Percentiles rank a stretch among this genome's conserved stretches.
These are phyloP conservation scores for Fusarium sp. DNA, from an alignment of 2,329 filamentous ascomycete genomes.

Conservation along the genomic window DNA sequence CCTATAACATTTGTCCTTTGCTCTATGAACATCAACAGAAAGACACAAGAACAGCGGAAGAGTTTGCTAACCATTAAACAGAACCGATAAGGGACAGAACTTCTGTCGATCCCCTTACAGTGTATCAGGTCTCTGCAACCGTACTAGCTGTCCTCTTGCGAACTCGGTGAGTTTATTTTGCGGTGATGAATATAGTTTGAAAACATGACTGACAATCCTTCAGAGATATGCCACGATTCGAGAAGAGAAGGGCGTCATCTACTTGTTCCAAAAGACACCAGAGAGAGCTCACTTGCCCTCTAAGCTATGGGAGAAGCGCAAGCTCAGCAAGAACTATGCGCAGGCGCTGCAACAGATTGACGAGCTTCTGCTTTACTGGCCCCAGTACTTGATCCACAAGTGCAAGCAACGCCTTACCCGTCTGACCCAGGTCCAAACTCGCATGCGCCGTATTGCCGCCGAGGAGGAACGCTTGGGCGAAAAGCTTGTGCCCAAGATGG, in stretches of 20 bases:
- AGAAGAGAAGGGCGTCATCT: constrained; percentile 84
- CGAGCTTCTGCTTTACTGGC: constrained; percentile 89
- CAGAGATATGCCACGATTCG: constrained; percentile 89
- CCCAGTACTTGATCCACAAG: constrained; percentile 92
- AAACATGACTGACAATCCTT: not conserved
- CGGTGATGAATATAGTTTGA: not conserved
- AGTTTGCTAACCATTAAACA: constrained; percentile 55
- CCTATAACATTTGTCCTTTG: not conserved
- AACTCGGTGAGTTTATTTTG: constrained; percentile 67
- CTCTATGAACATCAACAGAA: not conserved
- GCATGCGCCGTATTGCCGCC: constrained; percentile 82
- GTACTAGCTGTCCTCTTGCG: constrained; percentile 90
- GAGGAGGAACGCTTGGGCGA: constrained; percentile 93
- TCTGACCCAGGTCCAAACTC: constrained; percentile 90
- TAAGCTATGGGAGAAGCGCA: constrained; percentile 95
- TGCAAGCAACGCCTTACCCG: constrained; percentile 96
- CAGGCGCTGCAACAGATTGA: constrained; percentile 91
- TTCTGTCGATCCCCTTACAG: constrained; percentile 90
- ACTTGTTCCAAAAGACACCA: constrained; percentile 96
- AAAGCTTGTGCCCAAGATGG: constrained; percentile 86
- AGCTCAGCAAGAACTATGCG: constrained; percentile 89
- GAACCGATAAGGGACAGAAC: constrained; percentile 86
- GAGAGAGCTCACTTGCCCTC: constrained; percentile 89
- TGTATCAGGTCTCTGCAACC: constrained; percentile 84
- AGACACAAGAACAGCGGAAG: not conserved